Conservation (phyloP, 495 filamentous ascomycete species). For the Tuber microsphaerosporum region DNA sequence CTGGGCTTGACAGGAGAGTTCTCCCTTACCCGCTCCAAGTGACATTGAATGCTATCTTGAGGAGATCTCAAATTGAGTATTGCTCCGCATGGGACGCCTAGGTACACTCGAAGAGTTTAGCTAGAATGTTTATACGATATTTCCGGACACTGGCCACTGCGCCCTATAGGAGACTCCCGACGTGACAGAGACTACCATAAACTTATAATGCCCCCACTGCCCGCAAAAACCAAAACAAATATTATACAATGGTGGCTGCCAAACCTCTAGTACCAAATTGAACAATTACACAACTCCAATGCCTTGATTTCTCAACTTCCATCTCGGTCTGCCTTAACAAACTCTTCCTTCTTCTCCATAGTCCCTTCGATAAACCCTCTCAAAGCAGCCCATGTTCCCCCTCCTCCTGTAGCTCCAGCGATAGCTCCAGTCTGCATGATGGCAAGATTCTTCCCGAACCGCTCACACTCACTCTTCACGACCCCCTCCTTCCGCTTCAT, state of each 20-base stretch:
- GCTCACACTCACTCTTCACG: constrained; percentile 67
- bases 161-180: background rate
- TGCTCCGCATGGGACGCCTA: background rate
- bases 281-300: background rate
- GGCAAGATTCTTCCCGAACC: constrained; percentile 76
- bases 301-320: background rate
- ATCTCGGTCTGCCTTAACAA: constrained; percentile 15
- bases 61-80: background rate
- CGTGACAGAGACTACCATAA: background rate
- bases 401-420: constrained; percentile 7
- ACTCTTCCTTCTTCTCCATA: constrained; percentile 44
- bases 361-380: constrained; percentile 43
- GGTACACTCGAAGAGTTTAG: background rate
- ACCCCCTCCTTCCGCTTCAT: constrained; percentile 74
- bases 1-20: background rate
- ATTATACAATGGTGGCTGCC: background rate
- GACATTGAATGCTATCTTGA: background rate
- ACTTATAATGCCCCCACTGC: background rate
- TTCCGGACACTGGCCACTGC: background rate
- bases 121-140: background rate
- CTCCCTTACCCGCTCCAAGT: background rate
- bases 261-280: background rate
- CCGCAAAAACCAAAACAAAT: background rate
- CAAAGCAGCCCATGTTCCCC: constrained; percentile 40
- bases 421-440: constrained; percentile 49